These are phyloP conservation scores for Mortierella sp. DNA, from an alignment of 371 early-diverging fungal species.

Conservation along the genomic window DNA sequence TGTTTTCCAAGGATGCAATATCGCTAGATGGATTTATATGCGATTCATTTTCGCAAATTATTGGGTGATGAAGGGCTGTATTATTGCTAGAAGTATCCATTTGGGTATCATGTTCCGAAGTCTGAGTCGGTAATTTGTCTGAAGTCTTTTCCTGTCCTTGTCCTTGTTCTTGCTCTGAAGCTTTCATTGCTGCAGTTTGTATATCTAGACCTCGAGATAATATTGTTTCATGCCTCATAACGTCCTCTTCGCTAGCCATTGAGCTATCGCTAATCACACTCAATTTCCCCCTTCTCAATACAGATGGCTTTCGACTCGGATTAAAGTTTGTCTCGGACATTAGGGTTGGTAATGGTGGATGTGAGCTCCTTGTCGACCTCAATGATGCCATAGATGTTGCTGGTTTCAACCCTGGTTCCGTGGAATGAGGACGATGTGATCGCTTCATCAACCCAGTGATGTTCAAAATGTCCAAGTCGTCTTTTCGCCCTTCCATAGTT, in stretches of 20 bases:
- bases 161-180: neutral
- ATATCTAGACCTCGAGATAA: neutral
- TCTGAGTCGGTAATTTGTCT: neutral
- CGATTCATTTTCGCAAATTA: neutral
- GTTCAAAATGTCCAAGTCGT: conserved; percentile 61
- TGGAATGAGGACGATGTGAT: conserved; percentile 31
- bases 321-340: neutral
- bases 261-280: conserved; percentile 13
- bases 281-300: neutral
- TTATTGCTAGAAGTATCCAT: neutral
- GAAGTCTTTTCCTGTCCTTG: neutral
- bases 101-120: neutral
- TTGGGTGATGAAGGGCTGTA: neutral
- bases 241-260: neutral
- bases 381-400: neutral
- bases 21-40: too few species aligned
- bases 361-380: neutral
- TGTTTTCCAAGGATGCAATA: neutral
- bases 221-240: neutral
- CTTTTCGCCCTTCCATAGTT: conserved; percentile 55
- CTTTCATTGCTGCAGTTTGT: neutral
- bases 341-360: neutral
- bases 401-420: conserved; percentile 55
- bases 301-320: neutral
- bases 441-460: conserved; percentile 26